Base-by-base conservation (phyloP, 2,329 filamentous ascomycete species). In the Colletotrichum sp. region DNA sequence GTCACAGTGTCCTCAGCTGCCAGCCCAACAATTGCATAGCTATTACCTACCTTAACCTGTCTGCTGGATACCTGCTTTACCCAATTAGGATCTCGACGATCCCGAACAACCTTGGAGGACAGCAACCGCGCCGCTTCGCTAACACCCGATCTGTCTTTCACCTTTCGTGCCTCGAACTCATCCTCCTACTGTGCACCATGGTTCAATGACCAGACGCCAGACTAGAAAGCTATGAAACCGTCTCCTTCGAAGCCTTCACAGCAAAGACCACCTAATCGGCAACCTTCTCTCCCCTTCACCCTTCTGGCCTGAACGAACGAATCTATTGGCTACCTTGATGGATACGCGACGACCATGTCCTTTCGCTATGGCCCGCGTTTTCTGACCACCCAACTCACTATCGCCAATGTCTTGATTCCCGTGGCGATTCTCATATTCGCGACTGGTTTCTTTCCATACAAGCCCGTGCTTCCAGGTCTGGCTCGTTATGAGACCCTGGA, bases 401-500 rank as follows among this genome's bases (percentile, higher is more conserved):
- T 91, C 77, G 93, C 95, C 80, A 98, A 98, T 84, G 72, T 96
- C 36, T 85, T 98, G 76, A 92, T 98, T 59, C 94, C 95, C 4
- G 81, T 94, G 71, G 93, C 95, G 62, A 91, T 96, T 77, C 79
- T 94, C 69, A 85, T 94, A 78, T 98, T 98, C 84, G 96, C 95
- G 30, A 91, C 92, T 36, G 96, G 97, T 16, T 99, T 99, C 89
- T 99, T 99, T 82, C 97, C 97, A 9, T 98, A 98, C 86, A 99
- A 99, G 82, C 96, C 97, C 4, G 94, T 98, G 78, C 89, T 99
- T 63, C 92, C 96, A 13, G 97, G 97, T 5, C 87, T 98, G 62
- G 96, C 97, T 12, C 87, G 90, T 77, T 94, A 93, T 84, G 89
- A 91, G 77, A 81, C 89, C 65, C 82, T 90, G 32, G 85, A 88